Base-by-base conservation (phyloP, 495 filamentous ascomycete species). In the Parathielavia appendiculata region DNA sequence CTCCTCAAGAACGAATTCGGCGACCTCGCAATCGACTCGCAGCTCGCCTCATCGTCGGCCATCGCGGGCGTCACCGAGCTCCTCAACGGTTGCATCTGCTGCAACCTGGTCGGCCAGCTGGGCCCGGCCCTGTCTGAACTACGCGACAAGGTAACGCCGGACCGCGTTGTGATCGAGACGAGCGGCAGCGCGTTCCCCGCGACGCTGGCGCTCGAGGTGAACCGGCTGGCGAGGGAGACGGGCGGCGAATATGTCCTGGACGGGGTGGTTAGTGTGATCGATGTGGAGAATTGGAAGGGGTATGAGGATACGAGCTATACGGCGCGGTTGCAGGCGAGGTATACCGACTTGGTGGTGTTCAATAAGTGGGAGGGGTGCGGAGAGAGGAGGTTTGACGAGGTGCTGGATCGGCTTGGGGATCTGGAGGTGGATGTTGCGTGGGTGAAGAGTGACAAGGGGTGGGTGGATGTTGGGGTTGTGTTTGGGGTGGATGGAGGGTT, bases 1-100 rank as follows among this genome's bases (percentile, higher is more conserved):
- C 84, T 98, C 20, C 79, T 98, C 20, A 98, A 98, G 72, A 98
- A 98, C 72, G 93, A 98, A 74, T 96, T 96, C 71, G 93, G 93
- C 66, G 92, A 97, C 71, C 71, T 98, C 17, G 91, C 90, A 26
- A 79, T 97, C 70, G 93, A 97, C 79, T 91, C 87, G 11, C 90
- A 95, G 70, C 82, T 97, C 17, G 91, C 93, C 44, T 78, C 87
- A 1, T 84, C 87, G 4, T 77, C 81, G 55, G 84, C 91, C 36
- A 90, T 98, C 65, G 82, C 87, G n/a, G 92, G 90, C 54, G 91
- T 95, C 17, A 85, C 85, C 64, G 93, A 98, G 68, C 78, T 98
- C 4, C 84, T 97, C 19, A 92, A 95, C 66, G 93, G 93, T 60
- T 98, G 93, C 72, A 97, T 98, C 67, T 98, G 93, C 79, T 98